Percentiles rank a stretch among this genome's conserved stretches.
phyloP scores from a whole-genome alignment of 139 green algal genomes.

The Ettlia oleoabundans region DNA sequence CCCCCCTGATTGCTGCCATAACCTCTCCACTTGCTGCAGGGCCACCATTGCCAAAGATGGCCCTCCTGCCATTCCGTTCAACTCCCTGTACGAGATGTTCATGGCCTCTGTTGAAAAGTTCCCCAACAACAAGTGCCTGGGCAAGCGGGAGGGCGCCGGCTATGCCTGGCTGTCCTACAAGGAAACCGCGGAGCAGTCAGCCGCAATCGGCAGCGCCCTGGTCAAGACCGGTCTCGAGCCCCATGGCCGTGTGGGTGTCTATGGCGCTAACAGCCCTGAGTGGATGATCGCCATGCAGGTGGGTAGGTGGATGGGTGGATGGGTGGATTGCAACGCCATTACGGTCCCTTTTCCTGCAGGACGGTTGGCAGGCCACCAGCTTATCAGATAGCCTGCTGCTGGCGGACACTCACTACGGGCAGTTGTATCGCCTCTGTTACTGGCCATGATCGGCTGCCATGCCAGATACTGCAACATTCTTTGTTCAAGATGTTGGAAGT shows the following conservation, averaged over 20 bases:
- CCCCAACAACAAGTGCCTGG: constrained; percentile 60
- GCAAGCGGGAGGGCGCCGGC: constrained; percentile 41
- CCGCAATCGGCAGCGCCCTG: constrained; percentile 52
- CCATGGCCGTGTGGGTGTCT: constrained; percentile 66
- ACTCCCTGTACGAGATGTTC: constrained; percentile 73
- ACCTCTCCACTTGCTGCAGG: constrained; percentile 10
- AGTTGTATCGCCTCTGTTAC: too few relatives aligned
- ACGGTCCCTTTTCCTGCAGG: too few relatives aligned
- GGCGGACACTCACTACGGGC: too few relatives aligned
- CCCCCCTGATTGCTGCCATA: not conserved
- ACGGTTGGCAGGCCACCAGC: too few relatives aligned
- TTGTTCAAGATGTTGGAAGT: too few relatives aligned
- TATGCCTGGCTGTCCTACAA: constrained; percentile 68
- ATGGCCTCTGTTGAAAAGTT: constrained; percentile 61
- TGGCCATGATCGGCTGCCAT: too few relatives aligned
- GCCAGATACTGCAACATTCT: too few relatives aligned
- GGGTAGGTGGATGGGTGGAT: not conserved
- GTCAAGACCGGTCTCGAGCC: constrained; percentile 45
- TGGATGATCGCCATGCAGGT: constrained; percentile 97
- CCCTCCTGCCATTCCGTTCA: constrained; percentile 51
- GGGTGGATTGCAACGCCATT: not conserved
- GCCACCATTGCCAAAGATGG: constrained; percentile 62
- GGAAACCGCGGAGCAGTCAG: constrained; percentile 27
- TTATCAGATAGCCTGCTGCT: too few relatives aligned
- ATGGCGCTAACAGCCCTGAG: constrained; percentile 85